Evolutionary conservation across 192 early-diverging fungal species (phyloP).

Genomic region (Mortierella alpina): DNA sequence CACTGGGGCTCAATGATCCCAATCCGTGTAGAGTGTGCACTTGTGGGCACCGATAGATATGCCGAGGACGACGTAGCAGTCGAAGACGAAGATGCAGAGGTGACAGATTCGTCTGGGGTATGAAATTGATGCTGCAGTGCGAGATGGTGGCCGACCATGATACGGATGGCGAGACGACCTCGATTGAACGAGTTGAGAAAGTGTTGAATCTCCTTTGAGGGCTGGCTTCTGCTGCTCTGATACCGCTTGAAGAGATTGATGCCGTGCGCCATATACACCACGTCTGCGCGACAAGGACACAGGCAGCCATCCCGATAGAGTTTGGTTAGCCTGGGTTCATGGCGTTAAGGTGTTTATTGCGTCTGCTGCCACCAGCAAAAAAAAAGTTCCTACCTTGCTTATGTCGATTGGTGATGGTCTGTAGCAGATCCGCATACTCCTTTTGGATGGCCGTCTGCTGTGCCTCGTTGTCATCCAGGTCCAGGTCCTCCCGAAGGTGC

Average conservation of each 20-base stretch:
- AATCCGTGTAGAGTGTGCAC: constrained; percentile 31
- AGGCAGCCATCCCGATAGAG: background rate
- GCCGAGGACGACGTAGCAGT: constrained; percentile 5
- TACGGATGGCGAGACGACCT: constrained; percentile 41
- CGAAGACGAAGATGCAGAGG: background rate
- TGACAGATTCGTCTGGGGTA: background rate
- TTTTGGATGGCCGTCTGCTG: constrained; percentile 15
- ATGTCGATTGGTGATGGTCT: constrained; percentile 44
- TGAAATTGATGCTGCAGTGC: constrained; percentile 39
- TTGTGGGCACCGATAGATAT: constrained; percentile 29
- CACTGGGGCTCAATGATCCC: constrained; percentile 52
- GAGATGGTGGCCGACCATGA: constrained; percentile 50
- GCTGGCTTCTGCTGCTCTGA: constrained; percentile 22
- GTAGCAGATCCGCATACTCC: constrained; percentile 44
- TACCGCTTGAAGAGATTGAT: constrained; percentile 49
- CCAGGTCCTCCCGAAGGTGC: constrained; percentile 17
- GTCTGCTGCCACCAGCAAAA: no score
- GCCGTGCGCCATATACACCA: constrained; percentile 47
- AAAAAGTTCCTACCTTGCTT: constrained; percentile 29
- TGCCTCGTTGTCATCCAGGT: constrained; percentile 28
- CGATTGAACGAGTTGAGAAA: constrained; percentile 50
- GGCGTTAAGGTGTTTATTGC: no score
- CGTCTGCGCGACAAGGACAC: constrained; percentile 7
- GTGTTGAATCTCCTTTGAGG: constrained; percentile 35
- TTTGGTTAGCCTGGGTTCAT: background rate